A percentile compares a stretch with the other conserved stretches of the same genome.
Conservation (phyloP, 306 rosid species). For the Malus fusca region DNA sequence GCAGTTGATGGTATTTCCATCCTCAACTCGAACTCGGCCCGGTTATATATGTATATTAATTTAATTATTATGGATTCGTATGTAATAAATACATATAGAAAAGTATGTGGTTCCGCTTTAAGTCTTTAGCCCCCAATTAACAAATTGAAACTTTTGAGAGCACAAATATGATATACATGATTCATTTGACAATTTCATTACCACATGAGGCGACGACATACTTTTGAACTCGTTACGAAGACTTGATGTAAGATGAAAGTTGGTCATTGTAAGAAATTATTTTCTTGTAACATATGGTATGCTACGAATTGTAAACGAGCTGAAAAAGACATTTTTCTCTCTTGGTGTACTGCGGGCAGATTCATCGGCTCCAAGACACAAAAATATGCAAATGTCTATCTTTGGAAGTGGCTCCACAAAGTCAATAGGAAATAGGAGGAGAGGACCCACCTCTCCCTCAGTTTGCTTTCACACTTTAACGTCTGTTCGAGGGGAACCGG, state of each 20-base stretch:
- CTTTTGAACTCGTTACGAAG: not conserved
- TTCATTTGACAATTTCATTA: too few species aligned
- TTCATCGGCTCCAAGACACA: conserved; percentile 36
- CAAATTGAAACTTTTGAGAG: too few species aligned
- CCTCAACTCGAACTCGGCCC: too few species aligned
- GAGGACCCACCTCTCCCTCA: conserved; percentile 18
- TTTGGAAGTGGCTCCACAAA: conserved; percentile 36
- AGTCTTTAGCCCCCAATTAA: too few species aligned
- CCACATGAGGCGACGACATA: too few species aligned
- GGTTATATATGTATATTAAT: too few species aligned
- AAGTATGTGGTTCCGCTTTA: too few species aligned
- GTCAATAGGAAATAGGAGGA: conserved; percentile 15
- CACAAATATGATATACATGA: too few species aligned
- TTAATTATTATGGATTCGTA: too few species aligned
- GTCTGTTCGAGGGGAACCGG: not conserved
- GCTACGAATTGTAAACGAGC: not conserved
- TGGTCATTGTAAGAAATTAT: not conserved
- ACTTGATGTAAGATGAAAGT: not conserved
- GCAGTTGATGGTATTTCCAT: too few species aligned
- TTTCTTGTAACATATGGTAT: not conserved
- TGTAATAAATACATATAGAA: too few species aligned
- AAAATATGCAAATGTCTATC: not conserved
- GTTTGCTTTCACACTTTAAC: not conserved
- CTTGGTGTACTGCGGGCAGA: not conserved
- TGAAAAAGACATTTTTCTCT: not conserved